These are phyloP conservation scores for Alternaria sp. DNA, from an alignment of 2,329 filamentous ascomycete genomes.

Conservation along the genomic window DNA sequence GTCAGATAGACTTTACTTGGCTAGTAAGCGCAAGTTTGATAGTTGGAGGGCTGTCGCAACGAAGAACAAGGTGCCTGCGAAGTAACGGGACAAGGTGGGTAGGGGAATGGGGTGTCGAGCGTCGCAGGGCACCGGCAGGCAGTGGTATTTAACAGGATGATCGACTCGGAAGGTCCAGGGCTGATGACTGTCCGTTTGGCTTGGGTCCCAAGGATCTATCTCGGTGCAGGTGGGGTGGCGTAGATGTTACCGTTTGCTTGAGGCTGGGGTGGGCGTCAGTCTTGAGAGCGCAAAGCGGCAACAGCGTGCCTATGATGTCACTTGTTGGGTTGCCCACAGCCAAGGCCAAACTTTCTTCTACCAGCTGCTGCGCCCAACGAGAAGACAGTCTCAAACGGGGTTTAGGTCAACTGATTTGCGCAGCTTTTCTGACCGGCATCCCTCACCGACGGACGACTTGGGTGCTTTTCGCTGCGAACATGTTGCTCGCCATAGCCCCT, in stretches of 20 bases:
- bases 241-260: conserved; percentile 27
- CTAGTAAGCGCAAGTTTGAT: conserved; percentile 23
- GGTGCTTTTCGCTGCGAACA: conserved; percentile 11
- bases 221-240: conserved; percentile 28
- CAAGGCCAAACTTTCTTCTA: conserved; percentile 7
- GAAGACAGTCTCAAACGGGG: conserved; percentile 1
- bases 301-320: conserved; percentile 18
- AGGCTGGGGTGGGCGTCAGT: conserved; percentile 25
- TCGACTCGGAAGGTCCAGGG: conserved; percentile 16
- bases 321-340: conserved; percentile 17
- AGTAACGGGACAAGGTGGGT: conserved; percentile 32
- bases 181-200: conserved; percentile 30
- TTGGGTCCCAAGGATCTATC: conserved; percentile 24
- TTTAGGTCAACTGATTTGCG: conserved; percentile 19
- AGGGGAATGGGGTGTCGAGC: conserved; percentile 19
- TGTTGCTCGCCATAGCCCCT: conserved; percentile 17
- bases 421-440: conserved; percentile 14
- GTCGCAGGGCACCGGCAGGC: conserved; percentile 26
- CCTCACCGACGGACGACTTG: conserved; percentile 11
- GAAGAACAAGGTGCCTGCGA: conserved; percentile 37
- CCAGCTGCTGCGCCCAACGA: conserved; percentile 21
- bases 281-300: conserved; percentile 9
- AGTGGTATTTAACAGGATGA: conserved; percentile 31
- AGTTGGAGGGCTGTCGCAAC: conserved; percentile 29
- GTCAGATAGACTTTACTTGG: conserved; percentile 22